These are phyloP conservation scores for Fraxinus baroniana DNA, from an alignment of 305 asterid genomes.

Conservation along the genomic window DNA sequence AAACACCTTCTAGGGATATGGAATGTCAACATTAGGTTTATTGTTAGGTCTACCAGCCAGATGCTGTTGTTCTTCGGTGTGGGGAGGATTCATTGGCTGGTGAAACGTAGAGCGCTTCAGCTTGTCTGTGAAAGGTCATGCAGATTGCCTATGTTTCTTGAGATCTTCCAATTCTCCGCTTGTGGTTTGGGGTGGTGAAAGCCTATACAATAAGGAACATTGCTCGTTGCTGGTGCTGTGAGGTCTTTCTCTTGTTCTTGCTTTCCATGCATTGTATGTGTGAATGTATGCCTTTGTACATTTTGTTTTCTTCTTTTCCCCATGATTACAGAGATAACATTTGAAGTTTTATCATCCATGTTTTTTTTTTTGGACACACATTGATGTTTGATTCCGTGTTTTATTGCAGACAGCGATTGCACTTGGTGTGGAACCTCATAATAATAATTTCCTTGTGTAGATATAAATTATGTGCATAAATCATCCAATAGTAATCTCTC, in stretches of 20 bases:
- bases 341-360: neutral
- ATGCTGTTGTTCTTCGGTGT: conserved; percentile 63
- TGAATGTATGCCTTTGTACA: neutral
- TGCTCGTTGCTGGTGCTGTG: conserved; percentile 39
- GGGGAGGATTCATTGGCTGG: conserved; percentile 70
- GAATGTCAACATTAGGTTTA: too few relatives aligned
- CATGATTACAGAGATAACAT: neutral
- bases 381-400: neutral
- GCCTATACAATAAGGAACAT: conserved; percentile 63
- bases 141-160: conserved; percentile 54
- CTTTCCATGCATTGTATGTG: neutral
- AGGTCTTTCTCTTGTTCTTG: conserved; percentile 14
- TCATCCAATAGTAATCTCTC: too few relatives aligned
- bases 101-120: conserved; percentile 61
- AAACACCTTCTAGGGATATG: too few relatives aligned
- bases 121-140: conserved; percentile 9
- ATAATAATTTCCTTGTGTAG: conserved; percentile 38
- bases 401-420: conserved; percentile 55
- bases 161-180: conserved; percentile 60
- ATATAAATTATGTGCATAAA: too few relatives aligned
- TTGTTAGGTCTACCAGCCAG: conserved; percentile 45
- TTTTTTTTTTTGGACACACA: neutral
- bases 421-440: conserved; percentile 50
- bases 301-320: neutral
- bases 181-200: conserved; percentile 64